Percentiles rank a stretch among this genome's conserved stretches.
Conservation (phyloP, 257 asterid species). For the Jaltomata sinuosa region DNA sequence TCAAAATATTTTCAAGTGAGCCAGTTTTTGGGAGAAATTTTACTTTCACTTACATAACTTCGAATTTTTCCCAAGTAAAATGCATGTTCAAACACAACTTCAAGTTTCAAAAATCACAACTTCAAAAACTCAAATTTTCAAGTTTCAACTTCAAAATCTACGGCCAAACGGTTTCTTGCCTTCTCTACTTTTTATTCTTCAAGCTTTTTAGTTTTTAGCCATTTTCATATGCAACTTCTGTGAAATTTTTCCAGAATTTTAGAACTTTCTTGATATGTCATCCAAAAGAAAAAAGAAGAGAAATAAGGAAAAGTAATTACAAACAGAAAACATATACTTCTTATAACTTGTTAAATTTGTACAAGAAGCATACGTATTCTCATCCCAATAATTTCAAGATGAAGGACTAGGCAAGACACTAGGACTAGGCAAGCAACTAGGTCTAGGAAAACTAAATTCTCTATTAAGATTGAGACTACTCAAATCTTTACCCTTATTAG, state of each 20-base stretch:
- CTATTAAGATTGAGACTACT: slow-evolving; percentile 34
- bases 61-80: too few relatives aligned
- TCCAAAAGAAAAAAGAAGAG: not conserved
- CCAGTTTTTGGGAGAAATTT: too few relatives aligned
- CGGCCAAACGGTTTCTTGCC: not conserved
- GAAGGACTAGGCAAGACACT: slow-evolving; percentile 66
- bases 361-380: slow-evolving; percentile 1
- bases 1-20: too few relatives aligned
- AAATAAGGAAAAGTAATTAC: not conserved
- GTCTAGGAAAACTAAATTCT: not conserved
- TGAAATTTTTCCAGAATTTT: not conserved
- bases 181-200: not conserved
- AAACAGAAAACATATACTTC: not conserved
- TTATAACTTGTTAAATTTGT: not conserved
- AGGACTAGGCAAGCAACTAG: slow-evolving; percentile 72
- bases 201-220: too few relatives aligned
- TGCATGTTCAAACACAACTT: too few relatives aligned
- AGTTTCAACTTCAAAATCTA: too few relatives aligned
- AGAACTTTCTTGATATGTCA: not conserved
- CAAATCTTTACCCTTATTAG: slow-evolving; percentile 48
- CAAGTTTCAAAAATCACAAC: too few relatives aligned
- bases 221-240: not conserved
- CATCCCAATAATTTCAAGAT: slow-evolving; percentile 20
- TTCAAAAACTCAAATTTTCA: too few relatives aligned
- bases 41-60: too few relatives aligned